phyloP scores from a whole-genome alignment of 306 rosid genomes.

The Corylus heterophylla region DNA sequence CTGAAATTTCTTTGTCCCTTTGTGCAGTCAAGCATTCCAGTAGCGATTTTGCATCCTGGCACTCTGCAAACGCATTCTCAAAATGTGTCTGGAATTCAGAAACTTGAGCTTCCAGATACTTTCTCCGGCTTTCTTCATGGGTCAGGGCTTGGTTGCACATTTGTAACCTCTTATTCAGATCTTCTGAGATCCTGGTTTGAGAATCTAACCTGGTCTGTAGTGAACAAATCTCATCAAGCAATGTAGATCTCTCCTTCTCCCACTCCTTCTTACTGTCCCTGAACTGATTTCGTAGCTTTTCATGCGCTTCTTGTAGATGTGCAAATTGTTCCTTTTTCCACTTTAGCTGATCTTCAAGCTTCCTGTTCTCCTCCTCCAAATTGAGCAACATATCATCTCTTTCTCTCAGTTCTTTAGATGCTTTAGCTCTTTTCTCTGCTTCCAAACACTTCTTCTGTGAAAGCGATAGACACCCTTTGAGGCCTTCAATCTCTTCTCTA shows the following conservation, averaged over 20 bases:
- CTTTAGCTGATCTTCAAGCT: constrained; percentile 66
- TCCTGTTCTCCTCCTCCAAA: constrained; percentile 53
- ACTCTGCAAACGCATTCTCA: constrained; percentile 40
- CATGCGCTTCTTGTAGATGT: constrained; percentile 72
- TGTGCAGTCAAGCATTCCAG: constrained; percentile 45
- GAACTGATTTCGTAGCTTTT: constrained; percentile 45
- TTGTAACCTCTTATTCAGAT: constrained; percentile 53
- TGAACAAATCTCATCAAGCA: constrained; percentile 64
- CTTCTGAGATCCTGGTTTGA: constrained; percentile 52
- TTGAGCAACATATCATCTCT: constrained; percentile 44
- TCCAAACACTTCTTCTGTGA: constrained; percentile 50
- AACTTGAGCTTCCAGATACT: constrained; percentile 60
- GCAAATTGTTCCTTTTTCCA: constrained; percentile 85
- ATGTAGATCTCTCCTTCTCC: constrained; percentile 57
- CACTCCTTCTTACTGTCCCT: constrained; percentile 58
- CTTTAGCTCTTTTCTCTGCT: constrained; percentile 33
- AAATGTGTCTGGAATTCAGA: constrained; percentile 46
- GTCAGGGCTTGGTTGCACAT: constrained; percentile 70
- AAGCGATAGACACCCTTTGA: constrained; percentile 47
- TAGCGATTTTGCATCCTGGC: constrained; percentile 42
- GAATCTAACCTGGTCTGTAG: constrained; percentile 63
- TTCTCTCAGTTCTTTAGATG: constrained; percentile 50
- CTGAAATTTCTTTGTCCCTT: constrained; percentile 60
- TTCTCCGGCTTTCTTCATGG: constrained; percentile 71
- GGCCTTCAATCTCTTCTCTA: constrained; percentile 58